A percentile compares a stretch with the other conserved stretches of the same genome.
Evolutionary conservation across 2,329 filamentous ascomycete species (phyloP).

Genomic region (Fusarium tricinctum): DNA sequence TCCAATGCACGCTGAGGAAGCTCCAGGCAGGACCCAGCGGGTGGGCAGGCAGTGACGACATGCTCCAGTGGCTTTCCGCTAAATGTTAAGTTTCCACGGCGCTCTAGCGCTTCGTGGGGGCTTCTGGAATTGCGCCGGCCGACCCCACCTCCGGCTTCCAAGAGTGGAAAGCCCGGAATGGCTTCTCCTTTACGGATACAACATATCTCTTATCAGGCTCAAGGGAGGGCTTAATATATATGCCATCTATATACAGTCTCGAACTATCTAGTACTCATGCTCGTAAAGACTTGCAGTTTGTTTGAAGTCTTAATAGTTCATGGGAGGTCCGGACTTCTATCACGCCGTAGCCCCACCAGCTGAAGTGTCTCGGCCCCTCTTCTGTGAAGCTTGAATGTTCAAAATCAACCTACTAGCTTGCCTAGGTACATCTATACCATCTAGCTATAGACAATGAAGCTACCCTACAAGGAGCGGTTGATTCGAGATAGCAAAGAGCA

Average conservation of each 20-base stretch:
- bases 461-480: background rate
- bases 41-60: slow-evolving; percentile 46
- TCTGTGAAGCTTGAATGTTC: background rate
- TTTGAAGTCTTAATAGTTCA: background rate
- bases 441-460: background rate
- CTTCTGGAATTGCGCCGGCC: slow-evolving; percentile 46
- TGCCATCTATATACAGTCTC: too few species aligned
- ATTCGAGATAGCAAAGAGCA: background rate
- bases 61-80: slow-evolving; percentile 36
- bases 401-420: too few species aligned
- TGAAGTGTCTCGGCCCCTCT: background rate
- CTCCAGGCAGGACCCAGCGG: slow-evolving; percentile 17
- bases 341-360: background rate
- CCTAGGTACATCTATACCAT: too few species aligned
- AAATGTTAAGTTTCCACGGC: slow-evolving; percentile 39
- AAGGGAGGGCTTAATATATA: background rate
- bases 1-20: slow-evolving; percentile 13
- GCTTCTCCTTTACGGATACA: background rate
- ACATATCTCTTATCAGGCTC: background rate
- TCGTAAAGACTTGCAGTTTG: background rate
- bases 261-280: too few species aligned
- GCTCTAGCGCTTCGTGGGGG: slow-evolving; percentile 44
- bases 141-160: background rate
- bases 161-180: slow-evolving; percentile 11
- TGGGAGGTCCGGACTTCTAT: background rate